A percentile compares a stretch with the other conserved stretches of the same genome.
These are phyloP conservation scores for Malus hybrid DNA, from an alignment of 331 rosid species.

Conservation along the genomic window DNA sequence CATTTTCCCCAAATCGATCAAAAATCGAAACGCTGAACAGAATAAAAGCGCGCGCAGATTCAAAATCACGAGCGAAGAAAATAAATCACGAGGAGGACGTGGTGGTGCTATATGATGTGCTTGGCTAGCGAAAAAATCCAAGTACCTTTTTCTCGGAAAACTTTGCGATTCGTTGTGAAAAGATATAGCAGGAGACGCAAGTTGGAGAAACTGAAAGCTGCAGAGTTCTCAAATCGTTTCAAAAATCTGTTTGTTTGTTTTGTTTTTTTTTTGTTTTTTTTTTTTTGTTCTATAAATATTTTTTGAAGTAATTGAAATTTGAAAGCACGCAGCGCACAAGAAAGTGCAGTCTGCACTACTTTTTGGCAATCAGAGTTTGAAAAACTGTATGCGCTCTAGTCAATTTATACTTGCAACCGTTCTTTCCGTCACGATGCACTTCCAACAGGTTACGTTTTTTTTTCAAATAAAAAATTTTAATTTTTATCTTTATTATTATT, in stretches of 20 bases:
- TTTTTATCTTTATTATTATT: not conserved
- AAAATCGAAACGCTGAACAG: not conserved
- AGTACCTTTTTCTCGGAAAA: constrained; percentile 4
- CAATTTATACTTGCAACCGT: not conserved
- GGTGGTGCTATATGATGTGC: not conserved
- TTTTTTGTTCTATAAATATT: no score
- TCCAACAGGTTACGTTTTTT: not conserved
- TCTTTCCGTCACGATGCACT: not conserved
- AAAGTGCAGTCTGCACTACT: no score
- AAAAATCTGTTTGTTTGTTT: not conserved
- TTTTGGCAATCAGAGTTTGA: not conserved
- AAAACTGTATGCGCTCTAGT: not conserved
- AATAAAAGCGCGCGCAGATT: not conserved
- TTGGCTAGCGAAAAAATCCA: not conserved
- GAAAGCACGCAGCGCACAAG: not conserved
- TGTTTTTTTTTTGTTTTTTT: not conserved
- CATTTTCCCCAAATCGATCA: not conserved
- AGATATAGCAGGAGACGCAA: no score
- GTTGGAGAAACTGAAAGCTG: not conserved
- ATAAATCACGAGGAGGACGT: not conserved
- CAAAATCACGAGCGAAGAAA: not conserved
- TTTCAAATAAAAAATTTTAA: not conserved
- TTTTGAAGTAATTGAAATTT: no score
- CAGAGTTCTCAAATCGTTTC: not conserved
- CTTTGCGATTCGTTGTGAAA: not conserved